A percentile compares a stretch with the other conserved stretches of the same genome.
These are phyloP conservation scores for Coniochaeta sp. DNA, from an alignment of 2,329 filamentous ascomycete genomes.

Conservation along the genomic window DNA sequence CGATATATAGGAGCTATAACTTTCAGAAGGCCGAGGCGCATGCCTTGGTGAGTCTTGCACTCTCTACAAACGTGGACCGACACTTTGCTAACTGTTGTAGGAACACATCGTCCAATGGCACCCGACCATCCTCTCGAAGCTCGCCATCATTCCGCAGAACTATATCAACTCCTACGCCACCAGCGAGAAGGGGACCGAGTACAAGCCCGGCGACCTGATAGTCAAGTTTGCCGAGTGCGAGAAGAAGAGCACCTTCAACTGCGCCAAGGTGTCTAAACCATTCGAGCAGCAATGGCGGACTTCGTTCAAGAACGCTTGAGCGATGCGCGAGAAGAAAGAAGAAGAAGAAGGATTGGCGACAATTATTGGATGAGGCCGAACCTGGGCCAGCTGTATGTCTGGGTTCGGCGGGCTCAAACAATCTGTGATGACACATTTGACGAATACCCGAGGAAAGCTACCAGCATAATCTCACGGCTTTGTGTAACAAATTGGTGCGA, in stretches of 20 bases:
- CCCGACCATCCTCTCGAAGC: slow-evolving; percentile 83
- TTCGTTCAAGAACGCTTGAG: slow-evolving; percentile 41
- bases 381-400: neutral
- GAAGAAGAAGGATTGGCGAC: neutral
- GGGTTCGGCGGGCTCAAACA: neutral
- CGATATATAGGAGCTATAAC: slow-evolving; percentile 87
- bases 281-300: slow-evolving; percentile 41
- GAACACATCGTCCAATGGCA: slow-evolving; percentile 95
- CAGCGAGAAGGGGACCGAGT: slow-evolving; percentile 51
- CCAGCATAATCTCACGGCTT: neutral
- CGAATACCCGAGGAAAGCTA: slow-evolving; percentile 3
- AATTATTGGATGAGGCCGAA: neutral
- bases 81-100: slow-evolving; percentile 35
- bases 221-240: slow-evolving; percentile 73
- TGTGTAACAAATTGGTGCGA: slow-evolving; percentile 2
- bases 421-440: slow-evolving; percentile 3
- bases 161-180: slow-evolving; percentile 72
- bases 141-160: slow-evolving; percentile 84
- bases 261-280: slow-evolving; percentile 60
- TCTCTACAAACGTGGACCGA: neutral
- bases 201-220: slow-evolving; percentile 78
- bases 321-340: neutral
- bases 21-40: slow-evolving; percentile 93
- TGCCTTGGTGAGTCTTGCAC: slow-evolving; percentile 59
- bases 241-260: slow-evolving; percentile 48